Evolutionary conservation across 371 early-diverging fungal genomes (phyloP), one percentile per base, ranked within the genome.

Genomic region (Mucor circinelloides): DNA sequence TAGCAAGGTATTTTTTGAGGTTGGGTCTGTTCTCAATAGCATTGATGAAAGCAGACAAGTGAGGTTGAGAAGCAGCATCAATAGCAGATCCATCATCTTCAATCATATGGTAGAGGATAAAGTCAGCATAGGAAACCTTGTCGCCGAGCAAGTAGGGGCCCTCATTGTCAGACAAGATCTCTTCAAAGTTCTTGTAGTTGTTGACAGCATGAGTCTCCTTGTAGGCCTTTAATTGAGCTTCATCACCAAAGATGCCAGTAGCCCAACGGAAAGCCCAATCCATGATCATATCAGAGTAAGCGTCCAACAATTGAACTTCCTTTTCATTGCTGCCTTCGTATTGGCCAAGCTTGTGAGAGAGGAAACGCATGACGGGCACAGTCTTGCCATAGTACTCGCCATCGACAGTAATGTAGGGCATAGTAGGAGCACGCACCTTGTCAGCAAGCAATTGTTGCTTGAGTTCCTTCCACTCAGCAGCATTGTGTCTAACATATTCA

Each of bases 141-240:
- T 73, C 60, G 44, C 75, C 78, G 15, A 75, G 54, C 8, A 70
- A 13, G 59, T 68, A 78, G 34, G 78, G 78, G 0, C 77, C 77
- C 8, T 60, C 58, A 15, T 28, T 38, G 17, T 54, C 54, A 27
- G 69, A 69, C 21, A 25, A 48, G 19, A 23, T 78, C 58, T 32
- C 31, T 17, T 64, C 59, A 9, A 34, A 40, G 42, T 67, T 52
- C 1, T 38, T 28, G 38, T 30, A 31, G 42, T 56, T 17, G 40
- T 59, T 13, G 32, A 30, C 15, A 30, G 12, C n/a, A 21, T 31
- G 1, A 13, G 36, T 32, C 8, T 63, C 48, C 2, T 34, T 31
- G 42, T 74, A 66, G 13, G 25, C 36, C 10, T 55, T 27, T n/a
- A 5, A 2, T 55, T 61, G 56, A 4, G 25, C 23, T 10, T 9